A percentile compares a stretch with the other conserved stretches of the same genome.
These are phyloP conservation scores for Neofusicoccum ribis DNA, from an alignment of 2,329 filamentous ascomycete species.

Conservation along the genomic window DNA sequence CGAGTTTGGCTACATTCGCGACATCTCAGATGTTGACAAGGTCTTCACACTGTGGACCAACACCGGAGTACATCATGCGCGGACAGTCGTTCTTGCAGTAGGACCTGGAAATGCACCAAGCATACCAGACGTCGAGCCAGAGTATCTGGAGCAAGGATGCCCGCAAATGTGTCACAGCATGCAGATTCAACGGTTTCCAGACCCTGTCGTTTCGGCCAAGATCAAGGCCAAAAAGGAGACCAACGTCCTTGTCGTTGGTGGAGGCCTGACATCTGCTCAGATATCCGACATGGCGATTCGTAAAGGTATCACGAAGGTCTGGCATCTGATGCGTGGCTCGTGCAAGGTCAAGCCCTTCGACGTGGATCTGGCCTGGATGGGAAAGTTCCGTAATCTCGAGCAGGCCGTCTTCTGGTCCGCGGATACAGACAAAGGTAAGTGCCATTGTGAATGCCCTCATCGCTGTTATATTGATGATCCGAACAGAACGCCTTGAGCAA, in stretches of 20 bases:
- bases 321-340: slow-evolving; percentile 65
- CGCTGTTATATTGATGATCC: neutral
- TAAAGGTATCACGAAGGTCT: slow-evolving; percentile 66
- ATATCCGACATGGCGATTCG: slow-evolving; percentile 66
- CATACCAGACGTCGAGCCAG: slow-evolving; percentile 37
- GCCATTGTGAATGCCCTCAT: too few species aligned
- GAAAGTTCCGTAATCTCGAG: slow-evolving; percentile 76
- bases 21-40: slow-evolving; percentile 48
- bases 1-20: slow-evolving; percentile 54
- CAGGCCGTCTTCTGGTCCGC: slow-evolving; percentile 77
- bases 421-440: slow-evolving; percentile 62
- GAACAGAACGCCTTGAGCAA: slow-evolving; percentile 63
- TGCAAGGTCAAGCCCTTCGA: slow-evolving; percentile 74
- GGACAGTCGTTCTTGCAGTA: slow-evolving; percentile 68
- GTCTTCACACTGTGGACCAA: slow-evolving; percentile 67
- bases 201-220: slow-evolving; percentile 52
- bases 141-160: neutral
- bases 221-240: slow-evolving; percentile 55
- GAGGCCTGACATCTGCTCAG: slow-evolving; percentile 75
- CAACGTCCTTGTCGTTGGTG: slow-evolving; percentile 70
- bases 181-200: slow-evolving; percentile 61
- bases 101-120: slow-evolving; percentile 65
- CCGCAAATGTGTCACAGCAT: slow-evolving; percentile 65
- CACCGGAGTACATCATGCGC: slow-evolving; percentile 56
- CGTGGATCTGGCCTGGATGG: slow-evolving; percentile 74